Evolutionary conservation across 2,329 filamentous ascomycete species (phyloP), one percentile per base, ranked within the genome.

Genomic region (Colletotrichum echinochloae): DNA sequence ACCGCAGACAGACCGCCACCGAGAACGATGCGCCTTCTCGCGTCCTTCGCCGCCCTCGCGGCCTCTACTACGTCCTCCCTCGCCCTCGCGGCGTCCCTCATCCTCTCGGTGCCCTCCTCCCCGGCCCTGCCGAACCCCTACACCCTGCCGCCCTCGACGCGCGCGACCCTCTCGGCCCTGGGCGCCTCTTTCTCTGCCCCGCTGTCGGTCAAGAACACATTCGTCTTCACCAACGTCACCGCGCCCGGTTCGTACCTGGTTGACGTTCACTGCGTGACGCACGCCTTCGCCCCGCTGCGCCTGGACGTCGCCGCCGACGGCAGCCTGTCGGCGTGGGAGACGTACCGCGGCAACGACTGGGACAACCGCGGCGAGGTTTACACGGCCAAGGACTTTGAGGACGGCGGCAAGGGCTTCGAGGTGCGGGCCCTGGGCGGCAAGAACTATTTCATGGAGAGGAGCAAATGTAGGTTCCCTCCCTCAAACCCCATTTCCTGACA

Each of bases 271-370:
- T 91, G 90, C 78, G 83, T 88, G 35, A 92, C 93, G 66, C 90
- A 92, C 80, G 86, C 86, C 63, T 98, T 98, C 79, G 88, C 90
- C 75, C 92, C 94, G 14, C 84, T 97, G 79, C 87, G 95, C 54
- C 88, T 98, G 37, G 96, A 98, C 78, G 88, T 96, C 23, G 75
- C 77, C 2, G 75, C 73, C 61, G 80, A 82, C 46, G 78, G 81
- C 28, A 79, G 82, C 74, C 84, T 94, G 3, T 82, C 86, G 51
- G 90, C 90, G 35, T 96, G 93, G 91, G 93, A 95, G 84, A 97
- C 94, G 33, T 97, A 91, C 79, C 86, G 94, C 57, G 94, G 94
- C 0, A 95, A 97, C 76, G 93, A 96, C 75, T 98, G 95, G 94
- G 90, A 86, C 23, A 97, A 97, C 79, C 92, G 90, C 77, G 95